Base-by-base conservation (phyloP, 345 rosid genomes). In the Salix purpurea region DNA sequence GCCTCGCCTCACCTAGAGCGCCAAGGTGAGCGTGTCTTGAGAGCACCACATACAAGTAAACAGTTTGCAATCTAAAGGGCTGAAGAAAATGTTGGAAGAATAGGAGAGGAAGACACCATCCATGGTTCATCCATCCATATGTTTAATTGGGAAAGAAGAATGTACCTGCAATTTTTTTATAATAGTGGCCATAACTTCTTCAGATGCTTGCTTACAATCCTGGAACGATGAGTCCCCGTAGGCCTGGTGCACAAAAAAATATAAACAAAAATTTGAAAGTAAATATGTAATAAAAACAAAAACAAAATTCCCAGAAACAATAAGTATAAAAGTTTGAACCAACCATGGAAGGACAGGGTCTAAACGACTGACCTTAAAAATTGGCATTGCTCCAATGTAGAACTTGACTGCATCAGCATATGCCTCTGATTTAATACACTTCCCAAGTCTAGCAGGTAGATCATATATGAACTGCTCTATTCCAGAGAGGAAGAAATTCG, bases 381-480 rank as follows among this genome's bases (percentile, higher is more conserved):
- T 94, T 80, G 99, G 99, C 94, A 91, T 92, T 71, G 98, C 98
- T 84, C 99, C 99, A 34, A 83, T 90, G 73, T 92, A 96, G 84
- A 91, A 94, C 85, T 89, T 92, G 82, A 96, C 98, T 65, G 99
- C 99, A 89, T 94, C 97, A 21, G 93, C 93, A 84, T 96, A 96
- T 54, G 91, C 87, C 85, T 96, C 98, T 46, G 96, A 88, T 85
- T 94, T 89, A 79, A 92, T 92, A 82, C 97, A 96, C 75, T 90
- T 96, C 83, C 87, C 91, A 81, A 96, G 99, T 84, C 95, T 90
- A 77, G 95, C 92, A 6, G 99, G 99, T 84, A 96, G 90, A 87
- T 96, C 99, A 82, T 92, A 96, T 79, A 94, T 96, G 93, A 96
- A 91, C 99, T 96, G 97, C 87, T 79, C 94, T 86, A 89, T 85